Evolutionary conservation across 1,284 basidiomycete species (phyloP), one percentile per base, ranked within the genome.

Genomic region (Apiotrichum brassicae): DNA sequence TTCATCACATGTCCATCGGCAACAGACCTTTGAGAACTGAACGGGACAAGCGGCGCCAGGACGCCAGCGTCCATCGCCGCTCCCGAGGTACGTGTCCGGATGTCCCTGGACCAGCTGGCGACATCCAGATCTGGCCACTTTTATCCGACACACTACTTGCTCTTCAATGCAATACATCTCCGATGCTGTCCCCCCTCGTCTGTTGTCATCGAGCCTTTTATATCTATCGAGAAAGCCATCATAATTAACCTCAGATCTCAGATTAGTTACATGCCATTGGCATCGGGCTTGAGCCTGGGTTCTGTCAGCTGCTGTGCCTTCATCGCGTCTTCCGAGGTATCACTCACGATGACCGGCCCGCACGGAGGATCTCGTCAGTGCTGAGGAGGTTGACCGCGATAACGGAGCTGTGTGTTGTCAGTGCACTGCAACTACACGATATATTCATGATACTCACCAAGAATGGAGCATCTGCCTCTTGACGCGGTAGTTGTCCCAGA

Each of bases 401-500:
- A 57, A 98, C 95, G 55, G 94, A 93, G 74, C 40, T 42, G 40
- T 19, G n/a, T n/a, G n/a, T n/a, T 14, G 91, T 94, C 63, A 20
- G 56, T 36, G 26, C 45, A 45, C 48, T 35, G 38, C 54, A 16
- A 11, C 16, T 40, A 49, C 50, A 49, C 12, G 2, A 70, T 8
- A 82, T 68, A 63, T 90, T 89, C 12, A 14, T 16, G 24, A 16
- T 16, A 30, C 40, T 42, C 40, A 42, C 40, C 87, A 88, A 65
- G 89, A 93, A 70, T 98, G 94, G 50, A 99, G 76, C 91, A 98
- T 95, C 68, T 98, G 95, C 56, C 94, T 79, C 78, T 98, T 98
- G 55, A 98, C 95, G 53, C 95, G 80, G 73, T 97, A 98, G 75
- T 98, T 98, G 74, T 99, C 95, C 93, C 94, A 98, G 18, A 99